Base-by-base conservation (phyloP, 2,329 filamentous ascomycete species). In the Monilinia aucupariae region DNA sequence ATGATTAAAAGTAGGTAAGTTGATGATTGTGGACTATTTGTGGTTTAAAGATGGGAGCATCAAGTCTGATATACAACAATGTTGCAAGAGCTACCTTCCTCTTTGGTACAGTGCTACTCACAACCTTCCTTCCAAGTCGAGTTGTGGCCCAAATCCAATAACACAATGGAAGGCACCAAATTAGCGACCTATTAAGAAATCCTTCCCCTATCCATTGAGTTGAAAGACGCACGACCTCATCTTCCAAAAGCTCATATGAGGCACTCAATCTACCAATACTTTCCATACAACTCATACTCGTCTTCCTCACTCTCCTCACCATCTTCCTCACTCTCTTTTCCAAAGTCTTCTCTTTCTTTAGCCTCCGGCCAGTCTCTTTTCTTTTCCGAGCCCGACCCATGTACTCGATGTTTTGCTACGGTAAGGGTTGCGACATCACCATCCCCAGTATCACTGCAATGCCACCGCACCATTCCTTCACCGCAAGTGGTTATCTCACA, bases 1-100 rank as follows among this genome's bases (percentile, higher is more conserved):
- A 34, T 12, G 25, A 47, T 8, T 8, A 45, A 47, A 47, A 34
- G 41, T 34, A 47, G 9, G 8, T 56, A 25, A 47, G 27, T 47
- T 56, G 41, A 47, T 56, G 41, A 22, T 56, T 56, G 52, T 17
- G 27, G 34, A 56, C 25, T 27, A 47, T 4, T 34, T 56, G 41
- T 56, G 3, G 34, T 47, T 47, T 4, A 30, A 15, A 34, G 13
- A 15, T 17, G 8, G 13, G 13, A 17, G 54, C n/a, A 34, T 27
- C 30, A 37, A 20, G 9, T 47, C 30, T 56, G 54, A 25, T 20
- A 56, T 56, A 25, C 9, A 22, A 47, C 34, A 34, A 17, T 37
- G 25, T 34, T 47, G 54, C 30, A 47, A 34, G 10, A 12, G 27
- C n/a, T 22, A 3, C 41, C 54, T 56, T 47, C 41, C 30, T 47